These are phyloP conservation scores for Chlorella ohadii DNA, from an alignment of 139 green algal species.

Conservation along the genomic window DNA sequence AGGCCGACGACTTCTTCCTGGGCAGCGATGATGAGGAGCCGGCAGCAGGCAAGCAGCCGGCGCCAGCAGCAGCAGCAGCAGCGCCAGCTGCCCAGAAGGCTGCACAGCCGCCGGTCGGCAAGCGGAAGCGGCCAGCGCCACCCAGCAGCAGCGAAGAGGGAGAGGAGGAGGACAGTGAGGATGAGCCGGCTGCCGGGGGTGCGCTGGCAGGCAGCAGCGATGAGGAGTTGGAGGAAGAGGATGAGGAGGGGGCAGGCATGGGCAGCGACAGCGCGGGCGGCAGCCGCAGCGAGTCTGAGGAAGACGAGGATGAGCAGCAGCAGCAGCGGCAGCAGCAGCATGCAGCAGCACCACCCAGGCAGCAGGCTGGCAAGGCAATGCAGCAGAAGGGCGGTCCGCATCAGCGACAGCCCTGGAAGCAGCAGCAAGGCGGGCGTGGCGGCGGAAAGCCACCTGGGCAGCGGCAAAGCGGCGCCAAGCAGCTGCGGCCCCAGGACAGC, in stretches of 20 bases:
- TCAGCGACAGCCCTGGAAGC: not conserved
- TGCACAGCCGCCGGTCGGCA: not conserved
- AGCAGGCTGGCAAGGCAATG: no score
- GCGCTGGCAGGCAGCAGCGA: not conserved
- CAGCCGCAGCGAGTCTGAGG: not conserved
- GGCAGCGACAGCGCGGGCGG: not conserved
- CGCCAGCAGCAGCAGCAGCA: slow-evolving; percentile 10
- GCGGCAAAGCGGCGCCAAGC: not conserved
- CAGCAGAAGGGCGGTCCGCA: no score
- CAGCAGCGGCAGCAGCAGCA: not conserved
- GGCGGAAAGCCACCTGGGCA: not conserved
- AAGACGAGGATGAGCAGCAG: not conserved
- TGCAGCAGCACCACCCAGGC: no score
- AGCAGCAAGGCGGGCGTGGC: not conserved
- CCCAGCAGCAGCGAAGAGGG: not conserved
- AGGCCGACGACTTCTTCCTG: slow-evolving; percentile 61
- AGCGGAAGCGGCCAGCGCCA: not conserved
- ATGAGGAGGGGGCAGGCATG: not conserved
- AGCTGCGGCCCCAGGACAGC: not conserved
- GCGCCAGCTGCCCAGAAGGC: not conserved
- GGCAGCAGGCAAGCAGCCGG: not conserved
- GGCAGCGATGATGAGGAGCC: slow-evolving; percentile 24
- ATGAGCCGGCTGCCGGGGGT: not conserved
- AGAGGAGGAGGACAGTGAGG: not conserved
- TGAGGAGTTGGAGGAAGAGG: not conserved